Evolutionary conservation across 1,284 basidiomycete species (phyloP).

Genomic region (Ceratobasidium sp.): DNA sequence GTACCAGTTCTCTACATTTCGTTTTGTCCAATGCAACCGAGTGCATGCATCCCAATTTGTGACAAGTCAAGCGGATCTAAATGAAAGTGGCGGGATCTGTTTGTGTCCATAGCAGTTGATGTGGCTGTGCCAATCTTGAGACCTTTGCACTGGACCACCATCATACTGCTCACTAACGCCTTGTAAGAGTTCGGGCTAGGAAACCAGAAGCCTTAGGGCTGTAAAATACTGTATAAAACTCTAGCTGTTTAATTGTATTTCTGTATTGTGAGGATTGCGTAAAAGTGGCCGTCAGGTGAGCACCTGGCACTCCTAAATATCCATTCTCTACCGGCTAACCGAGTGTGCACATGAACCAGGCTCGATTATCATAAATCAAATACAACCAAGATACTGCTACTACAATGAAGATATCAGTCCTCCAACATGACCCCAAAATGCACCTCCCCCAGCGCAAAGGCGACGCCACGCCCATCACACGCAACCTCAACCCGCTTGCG

Average conservation of each 20-base stretch:
- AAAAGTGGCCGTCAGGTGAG: background rate
- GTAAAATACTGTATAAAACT: too few relatives aligned
- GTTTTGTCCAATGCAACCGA: slow-evolving; percentile 1
- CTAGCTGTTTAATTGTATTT: too few relatives aligned
- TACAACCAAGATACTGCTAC: too few relatives aligned
- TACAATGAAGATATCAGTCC: slow-evolving; percentile 81
- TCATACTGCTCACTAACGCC: background rate
- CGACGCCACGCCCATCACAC: slow-evolving; percentile 86
- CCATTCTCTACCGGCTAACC: too few relatives aligned
- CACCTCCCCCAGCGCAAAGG: slow-evolving; percentile 74
- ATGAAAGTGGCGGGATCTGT: background rate
- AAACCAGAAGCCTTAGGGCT: too few relatives aligned
- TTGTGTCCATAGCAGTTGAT: background rate
- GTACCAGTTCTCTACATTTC: background rate
- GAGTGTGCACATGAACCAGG: too few relatives aligned
- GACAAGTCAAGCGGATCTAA: background rate
- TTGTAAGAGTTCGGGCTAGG: too few relatives aligned
- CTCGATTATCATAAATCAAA: too few relatives aligned
- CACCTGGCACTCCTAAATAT: background rate
- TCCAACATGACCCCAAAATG: slow-evolving; percentile 83
- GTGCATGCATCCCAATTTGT: background rate
- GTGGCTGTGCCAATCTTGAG: slow-evolving; percentile 8
- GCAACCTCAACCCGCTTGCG: slow-evolving; percentile 93
- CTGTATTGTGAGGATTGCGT: background rate
- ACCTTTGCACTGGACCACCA: background rate